Conservation (phyloP, 305 asterid genomes). For the Solanum hybrid region DNA sequence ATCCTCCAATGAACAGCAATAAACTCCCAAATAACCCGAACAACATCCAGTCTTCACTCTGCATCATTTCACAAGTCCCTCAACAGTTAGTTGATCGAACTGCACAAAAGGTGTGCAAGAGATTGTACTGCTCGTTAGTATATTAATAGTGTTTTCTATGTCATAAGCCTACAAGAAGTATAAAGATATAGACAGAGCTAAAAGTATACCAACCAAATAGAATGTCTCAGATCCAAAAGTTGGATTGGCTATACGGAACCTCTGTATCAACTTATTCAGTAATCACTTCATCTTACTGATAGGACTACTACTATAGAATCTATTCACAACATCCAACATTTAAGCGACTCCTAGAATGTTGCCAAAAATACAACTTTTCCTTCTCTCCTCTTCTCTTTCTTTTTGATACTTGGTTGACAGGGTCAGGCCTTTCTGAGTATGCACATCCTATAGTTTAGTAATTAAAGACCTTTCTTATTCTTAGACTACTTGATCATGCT, state of each 20-base stretch:
- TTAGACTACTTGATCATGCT: background rate
- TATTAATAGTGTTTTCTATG: background rate
- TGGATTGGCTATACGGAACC: background rate
- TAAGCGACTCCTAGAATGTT: background rate
- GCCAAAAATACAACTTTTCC: background rate
- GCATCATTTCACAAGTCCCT: constrained; percentile 5
- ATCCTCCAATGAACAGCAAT: constrained; percentile 49
- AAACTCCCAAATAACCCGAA: constrained; percentile 48
- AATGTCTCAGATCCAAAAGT: background rate
- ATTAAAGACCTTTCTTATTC: background rate
- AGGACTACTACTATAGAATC: background rate
- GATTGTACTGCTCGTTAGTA: background rate
- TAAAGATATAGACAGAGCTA: background rate
- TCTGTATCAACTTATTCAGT: background rate
- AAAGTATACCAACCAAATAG: background rate
- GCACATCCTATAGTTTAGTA: background rate
- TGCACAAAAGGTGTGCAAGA: background rate
- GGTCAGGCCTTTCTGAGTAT: background rate
- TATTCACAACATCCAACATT: background rate
- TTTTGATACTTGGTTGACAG: background rate
- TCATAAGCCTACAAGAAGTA: background rate
- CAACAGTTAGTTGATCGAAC: background rate
- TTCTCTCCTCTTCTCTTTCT: background rate
- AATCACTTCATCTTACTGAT: background rate
- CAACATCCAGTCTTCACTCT: constrained; percentile 60